Evolutionary conservation across 305 asterid genomes (phyloP).

Genomic region (Euphrasia arctica): DNA sequence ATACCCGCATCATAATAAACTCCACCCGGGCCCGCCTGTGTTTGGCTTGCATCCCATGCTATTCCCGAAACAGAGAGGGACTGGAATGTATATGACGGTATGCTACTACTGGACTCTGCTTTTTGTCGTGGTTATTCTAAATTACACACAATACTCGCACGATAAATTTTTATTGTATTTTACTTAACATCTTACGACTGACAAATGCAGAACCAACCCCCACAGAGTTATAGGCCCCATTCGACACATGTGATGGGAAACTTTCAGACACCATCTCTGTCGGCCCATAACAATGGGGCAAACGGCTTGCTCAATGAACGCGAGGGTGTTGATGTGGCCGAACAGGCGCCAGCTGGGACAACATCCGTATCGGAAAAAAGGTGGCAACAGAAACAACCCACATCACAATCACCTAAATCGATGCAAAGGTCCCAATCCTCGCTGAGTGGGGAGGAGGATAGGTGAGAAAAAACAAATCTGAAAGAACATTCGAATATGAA

Average conservation of each 20-base stretch:
- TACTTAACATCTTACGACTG: background rate
- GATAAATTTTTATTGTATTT: background rate
- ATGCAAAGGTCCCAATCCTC: slow-evolving; percentile 35
- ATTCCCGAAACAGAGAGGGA: slow-evolving; percentile 73
- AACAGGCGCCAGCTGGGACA: slow-evolving; percentile 6
- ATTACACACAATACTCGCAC: too few relatives aligned
- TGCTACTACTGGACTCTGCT: slow-evolving; percentile 13
- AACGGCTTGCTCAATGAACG: slow-evolving; percentile 32
- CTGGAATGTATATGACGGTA: slow-evolving; percentile 82
- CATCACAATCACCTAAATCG: slow-evolving; percentile 32
- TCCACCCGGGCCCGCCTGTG: slow-evolving; percentile 31
- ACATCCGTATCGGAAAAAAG: slow-evolving; percentile 25
- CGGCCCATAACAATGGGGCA: slow-evolving; percentile 38
- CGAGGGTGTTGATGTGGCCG: slow-evolving; percentile 40
- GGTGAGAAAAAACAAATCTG: slow-evolving; percentile 36
- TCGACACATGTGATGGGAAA: slow-evolving; percentile 36
- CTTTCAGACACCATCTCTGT: slow-evolving; percentile 37
- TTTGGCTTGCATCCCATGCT: slow-evolving; percentile 34
- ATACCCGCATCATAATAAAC: slow-evolving; percentile 34
- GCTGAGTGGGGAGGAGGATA: slow-evolving; percentile 42
- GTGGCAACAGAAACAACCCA: slow-evolving; percentile 32
- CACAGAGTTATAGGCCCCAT: slow-evolving; percentile 46
- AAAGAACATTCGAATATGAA: slow-evolving; percentile 25
- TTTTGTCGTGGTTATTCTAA: background rate
- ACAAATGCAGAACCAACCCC: slow-evolving; percentile 40